Evolutionary conservation across 1,284 basidiomycete genomes (phyloP).

Genomic region (Singerocomus inundabilis): DNA sequence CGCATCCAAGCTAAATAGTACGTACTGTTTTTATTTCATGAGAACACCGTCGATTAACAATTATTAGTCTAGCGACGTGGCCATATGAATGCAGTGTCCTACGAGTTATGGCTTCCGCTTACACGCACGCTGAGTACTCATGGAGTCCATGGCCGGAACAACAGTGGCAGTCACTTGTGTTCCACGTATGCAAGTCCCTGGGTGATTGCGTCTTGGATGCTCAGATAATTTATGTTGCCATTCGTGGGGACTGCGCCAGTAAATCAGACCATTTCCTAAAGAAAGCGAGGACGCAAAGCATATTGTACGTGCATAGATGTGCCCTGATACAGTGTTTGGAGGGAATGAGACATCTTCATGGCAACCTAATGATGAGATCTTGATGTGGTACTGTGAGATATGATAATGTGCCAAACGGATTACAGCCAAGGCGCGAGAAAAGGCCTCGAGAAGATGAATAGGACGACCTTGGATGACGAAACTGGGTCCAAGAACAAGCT

Average conservation of each 20-base stretch:
- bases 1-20: conserved; percentile 75
- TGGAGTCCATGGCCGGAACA: conserved; percentile 61
- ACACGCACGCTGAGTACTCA: conserved; percentile 43
- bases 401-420: conserved; percentile 1
- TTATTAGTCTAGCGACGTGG: conserved; percentile 15
- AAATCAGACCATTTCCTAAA: conserved; percentile 61
- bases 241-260: conserved; percentile 58
- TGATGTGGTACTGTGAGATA: not conserved
- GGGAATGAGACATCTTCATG: conserved; percentile 2
- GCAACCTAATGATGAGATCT: not conserved
- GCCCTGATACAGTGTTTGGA: conserved; percentile 24
- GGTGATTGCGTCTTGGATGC: conserved; percentile 42
- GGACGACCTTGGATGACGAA: not conserved
- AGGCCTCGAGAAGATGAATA: not conserved
- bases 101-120: conserved; percentile 64
- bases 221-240: conserved; percentile 60
- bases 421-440: conserved; percentile 1
- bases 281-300: not conserved
- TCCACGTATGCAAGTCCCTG: conserved; percentile 56
- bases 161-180: conserved; percentile 42
- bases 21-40: conserved; percentile 63
- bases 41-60: conserved; percentile 50
- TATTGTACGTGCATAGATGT: conserved; percentile 5
- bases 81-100: conserved; percentile 27
- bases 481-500: not conserved